Percentiles rank a stretch among this genome's conserved stretches.
Conservation (phyloP, 177 flowering plant genomes). For the Tripterygium wilfordii region DNA sequence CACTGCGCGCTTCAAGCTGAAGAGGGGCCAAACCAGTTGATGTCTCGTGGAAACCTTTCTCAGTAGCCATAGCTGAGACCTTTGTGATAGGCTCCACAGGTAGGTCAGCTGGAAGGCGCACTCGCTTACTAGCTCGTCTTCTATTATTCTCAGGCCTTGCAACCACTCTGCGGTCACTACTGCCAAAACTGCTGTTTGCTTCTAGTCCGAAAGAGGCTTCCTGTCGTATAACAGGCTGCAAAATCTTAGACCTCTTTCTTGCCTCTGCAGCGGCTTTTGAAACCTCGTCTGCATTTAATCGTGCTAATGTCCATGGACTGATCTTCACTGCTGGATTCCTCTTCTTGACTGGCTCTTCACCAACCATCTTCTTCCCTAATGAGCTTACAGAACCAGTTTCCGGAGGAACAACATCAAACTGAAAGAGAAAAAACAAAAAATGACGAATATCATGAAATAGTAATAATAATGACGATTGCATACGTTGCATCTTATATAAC, state of each 20-base stretch:
- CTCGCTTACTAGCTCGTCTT: slow-evolving; percentile 50
- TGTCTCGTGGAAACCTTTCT: slow-evolving; percentile 27
- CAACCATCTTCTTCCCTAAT: slow-evolving; percentile 47
- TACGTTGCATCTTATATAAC: no score
- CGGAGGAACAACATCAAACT: slow-evolving; percentile 97
- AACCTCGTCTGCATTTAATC: slow-evolving; percentile 87
- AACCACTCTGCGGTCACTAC: slow-evolving; percentile 50
- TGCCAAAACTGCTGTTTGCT: slow-evolving; percentile 66
- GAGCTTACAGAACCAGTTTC: slow-evolving; percentile 76
- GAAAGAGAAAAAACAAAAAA: slow-evolving; percentile 14
- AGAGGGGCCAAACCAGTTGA: slow-evolving; percentile 68
- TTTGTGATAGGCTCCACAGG: slow-evolving; percentile 42
- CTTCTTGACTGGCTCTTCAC: slow-evolving; percentile 54
- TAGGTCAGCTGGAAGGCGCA: slow-evolving; percentile 60
- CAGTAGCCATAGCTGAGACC: slow-evolving; percentile 29
- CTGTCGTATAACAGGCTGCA: slow-evolving; percentile 67
- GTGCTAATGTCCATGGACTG: slow-evolving; percentile 96
- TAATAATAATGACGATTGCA: no score
- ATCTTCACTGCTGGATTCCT: slow-evolving; percentile 76
- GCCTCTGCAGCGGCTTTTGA: slow-evolving; percentile 88
- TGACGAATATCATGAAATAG: no score
- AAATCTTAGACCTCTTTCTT: slow-evolving; percentile 75
- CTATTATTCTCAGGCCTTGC: slow-evolving; percentile 49
- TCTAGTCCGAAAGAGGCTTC: slow-evolving; percentile 43
- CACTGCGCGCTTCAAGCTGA: slow-evolving; percentile 82